phyloP scores from a whole-genome alignment of 805 yeast genomes.

The Candida chilensis region DNA sequence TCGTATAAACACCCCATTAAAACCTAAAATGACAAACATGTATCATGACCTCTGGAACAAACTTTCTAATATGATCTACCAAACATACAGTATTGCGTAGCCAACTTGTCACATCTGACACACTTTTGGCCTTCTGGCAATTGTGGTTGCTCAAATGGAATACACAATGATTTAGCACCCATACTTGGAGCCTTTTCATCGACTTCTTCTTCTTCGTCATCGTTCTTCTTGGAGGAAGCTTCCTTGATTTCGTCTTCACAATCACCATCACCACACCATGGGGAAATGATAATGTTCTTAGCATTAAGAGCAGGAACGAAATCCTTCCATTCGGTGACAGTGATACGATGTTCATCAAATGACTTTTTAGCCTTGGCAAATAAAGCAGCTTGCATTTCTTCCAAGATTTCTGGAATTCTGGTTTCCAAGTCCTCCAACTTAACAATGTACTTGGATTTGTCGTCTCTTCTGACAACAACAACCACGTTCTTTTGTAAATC shows the following conservation, averaged over 20 bases:
- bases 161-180: conserved; percentile 99
- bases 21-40: no score
- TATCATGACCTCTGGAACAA: no score
- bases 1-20: no score
- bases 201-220: conserved; percentile 73
- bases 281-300: conserved; percentile 85
- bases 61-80: conserved; percentile 92
- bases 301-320: conserved; percentile 88
- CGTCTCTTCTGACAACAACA: conserved; percentile 89
- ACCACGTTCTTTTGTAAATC: conserved; percentile 77
- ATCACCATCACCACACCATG: conserved; percentile 94
- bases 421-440: conserved; percentile 55
- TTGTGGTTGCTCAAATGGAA: conserved; percentile 87
- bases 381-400: conserved; percentile 69
- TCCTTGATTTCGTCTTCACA: conserved; percentile 98
- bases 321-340: conserved; percentile 80
- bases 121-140: conserved; percentile 76
- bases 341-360: conserved; percentile 76
- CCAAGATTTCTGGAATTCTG: conserved; percentile 68
- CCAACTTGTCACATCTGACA: conserved; percentile 72
- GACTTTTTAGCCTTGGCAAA: conserved; percentile 72
- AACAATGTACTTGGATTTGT: conserved; percentile 64
- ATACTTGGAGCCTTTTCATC: conserved; percentile 97
- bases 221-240: conserved; percentile 69
- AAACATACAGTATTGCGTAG: conserved; percentile 84